phyloP scores from a whole-genome alignment of 2,329 filamentous ascomycete genomes.

The Trichophyton schoenleinii region DNA sequence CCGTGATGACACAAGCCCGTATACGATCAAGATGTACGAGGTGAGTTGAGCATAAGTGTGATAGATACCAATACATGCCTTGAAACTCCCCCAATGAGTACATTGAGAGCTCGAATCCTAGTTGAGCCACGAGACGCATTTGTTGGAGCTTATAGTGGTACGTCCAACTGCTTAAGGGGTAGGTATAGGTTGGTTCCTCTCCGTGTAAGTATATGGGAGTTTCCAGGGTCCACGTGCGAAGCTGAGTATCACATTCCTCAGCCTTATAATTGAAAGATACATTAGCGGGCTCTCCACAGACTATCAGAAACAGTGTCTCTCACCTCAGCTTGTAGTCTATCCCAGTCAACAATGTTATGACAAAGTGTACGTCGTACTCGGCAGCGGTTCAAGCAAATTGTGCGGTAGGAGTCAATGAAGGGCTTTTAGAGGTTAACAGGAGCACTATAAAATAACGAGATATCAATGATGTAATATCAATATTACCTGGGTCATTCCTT shows the following conservation, averaged over 20 bases:
- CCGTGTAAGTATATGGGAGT: slow-evolving; percentile 42
- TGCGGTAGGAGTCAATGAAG: slow-evolving; percentile 72
- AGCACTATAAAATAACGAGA: not conserved
- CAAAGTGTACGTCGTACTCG: slow-evolving; percentile 80
- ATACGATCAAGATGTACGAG: slow-evolving; percentile 61
- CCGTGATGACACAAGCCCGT: slow-evolving; percentile 46
- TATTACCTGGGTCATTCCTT: slow-evolving; percentile 38
- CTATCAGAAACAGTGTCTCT: slow-evolving; percentile 2
- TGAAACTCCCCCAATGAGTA: slow-evolving; percentile 76
- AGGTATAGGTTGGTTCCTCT: slow-evolving; percentile 49
- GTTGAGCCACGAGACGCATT: slow-evolving; percentile 75
- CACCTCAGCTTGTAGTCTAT: slow-evolving; percentile 67
- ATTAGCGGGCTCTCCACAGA: not conserved
- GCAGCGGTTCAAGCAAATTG: slow-evolving; percentile 80
- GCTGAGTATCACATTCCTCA: slow-evolving; percentile 59
- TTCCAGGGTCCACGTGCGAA: slow-evolving; percentile 52
- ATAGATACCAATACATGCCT: slow-evolving; percentile 84
- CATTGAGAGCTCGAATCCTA: slow-evolving; percentile 86
- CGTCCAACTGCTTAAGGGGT: slow-evolving; percentile 74
- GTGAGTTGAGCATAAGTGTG: slow-evolving; percentile 57
- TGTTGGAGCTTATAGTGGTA: slow-evolving; percentile 82
- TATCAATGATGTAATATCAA: not conserved
- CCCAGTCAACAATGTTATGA: slow-evolving; percentile 72
- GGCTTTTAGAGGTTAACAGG: slow-evolving; percentile 38
- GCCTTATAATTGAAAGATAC: slow-evolving; percentile 21